Percentiles rank a stretch among this genome's conserved stretches.
phyloP scores from a whole-genome alignment of 441 rosid species.

The Gossypium gossypioides region DNA sequence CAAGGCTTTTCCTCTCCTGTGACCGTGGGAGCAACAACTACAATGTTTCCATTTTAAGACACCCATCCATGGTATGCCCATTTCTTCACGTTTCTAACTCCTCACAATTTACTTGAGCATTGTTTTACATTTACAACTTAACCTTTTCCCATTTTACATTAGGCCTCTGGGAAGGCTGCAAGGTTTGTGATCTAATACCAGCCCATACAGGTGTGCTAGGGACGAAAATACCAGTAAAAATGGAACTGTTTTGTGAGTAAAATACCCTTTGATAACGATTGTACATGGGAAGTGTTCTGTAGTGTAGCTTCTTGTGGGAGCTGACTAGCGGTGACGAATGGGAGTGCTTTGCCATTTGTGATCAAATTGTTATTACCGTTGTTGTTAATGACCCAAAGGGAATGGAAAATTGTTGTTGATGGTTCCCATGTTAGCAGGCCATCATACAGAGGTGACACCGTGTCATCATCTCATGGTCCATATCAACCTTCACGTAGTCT shows the following conservation, averaged over 20 bases:
- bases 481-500: too few species aligned
- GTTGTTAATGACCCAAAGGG: background rate
- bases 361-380: background rate
- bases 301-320: too few species aligned
- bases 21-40: constrained; percentile 28
- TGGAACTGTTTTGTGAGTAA: background rate
- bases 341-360: background rate
- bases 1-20: constrained; percentile 51
- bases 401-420: background rate
- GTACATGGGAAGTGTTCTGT: background rate
- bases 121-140: background rate
- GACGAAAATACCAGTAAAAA: background rate
- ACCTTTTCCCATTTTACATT: background rate
- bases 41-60: constrained; percentile 48
- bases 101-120: background rate
- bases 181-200: constrained; percentile 4
- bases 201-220: background rate
- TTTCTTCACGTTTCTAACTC: background rate
- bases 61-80: constrained; percentile 45
- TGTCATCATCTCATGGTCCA: background rate
- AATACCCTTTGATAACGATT: background rate
- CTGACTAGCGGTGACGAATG: too few species aligned
- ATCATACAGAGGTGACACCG: background rate
- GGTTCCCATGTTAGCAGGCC: background rate
- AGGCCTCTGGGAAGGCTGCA: constrained; percentile 9